These are phyloP conservation scores for Rutstroemia sp. DNA, from an alignment of 2,329 filamentous ascomycete species.

Conservation along the genomic window DNA sequence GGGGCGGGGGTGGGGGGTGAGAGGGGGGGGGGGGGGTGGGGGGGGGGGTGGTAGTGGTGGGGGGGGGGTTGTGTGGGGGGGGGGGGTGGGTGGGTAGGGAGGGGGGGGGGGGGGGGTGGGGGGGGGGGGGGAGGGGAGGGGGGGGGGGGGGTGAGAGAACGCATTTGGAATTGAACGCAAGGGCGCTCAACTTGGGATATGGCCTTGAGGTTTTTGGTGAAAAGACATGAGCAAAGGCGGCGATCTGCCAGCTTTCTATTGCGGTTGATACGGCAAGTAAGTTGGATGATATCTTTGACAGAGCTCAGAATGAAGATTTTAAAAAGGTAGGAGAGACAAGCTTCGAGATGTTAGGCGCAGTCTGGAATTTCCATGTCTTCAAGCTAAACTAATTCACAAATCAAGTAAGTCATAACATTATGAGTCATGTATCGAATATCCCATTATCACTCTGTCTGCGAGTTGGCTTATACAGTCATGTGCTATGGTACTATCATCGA, in stretches of 20 bases:
- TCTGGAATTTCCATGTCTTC: neutral
- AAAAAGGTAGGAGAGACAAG: neutral
- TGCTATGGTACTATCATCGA: too few relatives aligned
- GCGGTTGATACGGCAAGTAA: conserved; percentile 27
- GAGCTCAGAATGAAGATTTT: conserved; percentile 9
- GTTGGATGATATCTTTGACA: conserved; percentile 6
- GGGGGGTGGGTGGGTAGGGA: too few relatives aligned
- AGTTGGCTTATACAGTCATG: too few relatives aligned
- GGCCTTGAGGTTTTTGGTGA: conserved; percentile 31
- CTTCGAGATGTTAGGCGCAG: neutral
- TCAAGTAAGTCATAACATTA: neutral
- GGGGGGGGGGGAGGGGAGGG: too few relatives aligned
- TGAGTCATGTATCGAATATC: too few relatives aligned
- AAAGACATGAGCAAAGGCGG: conserved; percentile 27
- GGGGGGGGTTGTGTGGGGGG: too few relatives aligned
- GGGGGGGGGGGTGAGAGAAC: conserved; percentile 36
- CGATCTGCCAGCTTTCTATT: conserved; percentile 34
- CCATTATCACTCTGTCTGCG: too few relatives aligned
- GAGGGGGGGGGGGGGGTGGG: too few relatives aligned
- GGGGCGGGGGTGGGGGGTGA: too few relatives aligned
- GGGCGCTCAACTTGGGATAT: conserved; percentile 27
- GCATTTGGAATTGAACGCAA: conserved; percentile 29
- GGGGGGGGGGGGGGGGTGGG: too few relatives aligned
- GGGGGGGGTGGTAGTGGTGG: too few relatives aligned
- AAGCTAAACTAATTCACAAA: neutral